Percentiles rank a stretch among this genome's conserved stretches.
These are phyloP conservation scores for Lagenidium sp. DNA, from an alignment of 352 stramenopile species.

Conservation along the genomic window DNA sequence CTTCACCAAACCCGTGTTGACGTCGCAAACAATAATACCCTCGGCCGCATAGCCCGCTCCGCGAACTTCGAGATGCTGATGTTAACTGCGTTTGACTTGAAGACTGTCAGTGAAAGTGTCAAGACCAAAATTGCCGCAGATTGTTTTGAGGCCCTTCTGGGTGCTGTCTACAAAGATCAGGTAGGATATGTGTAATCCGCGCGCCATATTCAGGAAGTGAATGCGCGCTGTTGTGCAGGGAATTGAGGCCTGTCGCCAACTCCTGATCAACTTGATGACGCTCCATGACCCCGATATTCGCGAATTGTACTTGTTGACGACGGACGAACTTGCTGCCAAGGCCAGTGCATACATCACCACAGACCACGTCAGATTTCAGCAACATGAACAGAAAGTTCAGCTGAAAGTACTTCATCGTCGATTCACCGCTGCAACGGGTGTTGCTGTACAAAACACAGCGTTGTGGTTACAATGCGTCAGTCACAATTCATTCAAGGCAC, in stretches of 20 bases:
- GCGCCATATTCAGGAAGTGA: no score
- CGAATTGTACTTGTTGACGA: constrained; percentile 54
- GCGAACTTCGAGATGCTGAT: constrained; percentile 72
- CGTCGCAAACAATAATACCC: constrained; percentile 66
- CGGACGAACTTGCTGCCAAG: constrained; percentile 30
- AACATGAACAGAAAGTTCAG: constrained; percentile 34
- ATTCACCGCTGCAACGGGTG: constrained; percentile 38
- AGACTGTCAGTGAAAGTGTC: constrained; percentile 32
- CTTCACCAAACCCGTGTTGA: constrained; percentile 63
- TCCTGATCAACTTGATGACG: constrained; percentile 54
- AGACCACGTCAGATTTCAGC: constrained; percentile 40
- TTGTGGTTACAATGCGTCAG: constrained; percentile 77
- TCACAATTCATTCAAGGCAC: constrained; percentile 65
- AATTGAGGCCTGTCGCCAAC: constrained; percentile 47
- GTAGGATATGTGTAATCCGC: no score
- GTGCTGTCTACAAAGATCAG: constrained; percentile 79
- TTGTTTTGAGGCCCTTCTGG: constrained; percentile 74
- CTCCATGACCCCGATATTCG: constrained; percentile 42
- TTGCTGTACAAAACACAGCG: constrained; percentile 53
- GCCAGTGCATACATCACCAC: constrained; percentile 38
- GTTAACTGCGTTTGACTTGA: constrained; percentile 59
- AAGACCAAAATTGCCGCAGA: constrained; percentile 76
- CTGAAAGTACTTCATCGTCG: constrained; percentile 34
- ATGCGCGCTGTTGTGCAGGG: no score
- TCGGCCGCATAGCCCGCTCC: constrained; percentile 66